These are phyloP conservation scores for Dendrobium nobile DNA, from an alignment of 106 monocot species.

Conservation along the genomic window DNA sequence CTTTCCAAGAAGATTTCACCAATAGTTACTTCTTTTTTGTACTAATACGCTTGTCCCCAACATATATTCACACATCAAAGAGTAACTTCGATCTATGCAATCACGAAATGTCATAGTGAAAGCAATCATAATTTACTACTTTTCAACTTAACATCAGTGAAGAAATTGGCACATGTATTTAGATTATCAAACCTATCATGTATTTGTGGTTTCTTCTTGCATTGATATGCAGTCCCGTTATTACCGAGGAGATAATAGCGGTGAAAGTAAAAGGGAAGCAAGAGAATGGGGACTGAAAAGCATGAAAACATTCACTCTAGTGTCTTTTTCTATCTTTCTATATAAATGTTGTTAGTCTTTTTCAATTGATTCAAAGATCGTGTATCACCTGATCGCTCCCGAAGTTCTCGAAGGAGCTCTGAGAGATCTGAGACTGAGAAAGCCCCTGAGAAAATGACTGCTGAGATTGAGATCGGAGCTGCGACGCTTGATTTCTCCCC, in stretches of 20 bases:
- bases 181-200: neutral
- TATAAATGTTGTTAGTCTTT: neutral
- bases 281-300: neutral
- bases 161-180: neutral
- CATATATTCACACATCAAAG: neutral
- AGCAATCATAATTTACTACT: neutral
- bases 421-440: conserved; percentile 87
- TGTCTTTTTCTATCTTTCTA: neutral
- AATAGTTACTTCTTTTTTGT: neutral
- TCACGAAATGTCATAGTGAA: neutral
- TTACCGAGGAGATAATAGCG: neutral
- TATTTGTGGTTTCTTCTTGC: neutral
- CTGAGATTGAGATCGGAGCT: conserved; percentile 80
- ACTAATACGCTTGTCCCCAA: neutral
- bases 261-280: neutral
- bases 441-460: conserved; percentile 85
- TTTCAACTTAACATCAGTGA: neutral
- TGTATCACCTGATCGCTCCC: conserved; percentile 52
- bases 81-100: neutral
- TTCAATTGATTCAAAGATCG: neutral
- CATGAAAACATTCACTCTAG: neutral
- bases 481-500: conserved; percentile 48
- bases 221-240: neutral
- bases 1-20: neutral
- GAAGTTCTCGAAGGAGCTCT: conserved; percentile 64